Evolutionary conservation across 352 stramenopile genomes (phyloP).

Genomic region (Phytophthora syringae): DNA sequence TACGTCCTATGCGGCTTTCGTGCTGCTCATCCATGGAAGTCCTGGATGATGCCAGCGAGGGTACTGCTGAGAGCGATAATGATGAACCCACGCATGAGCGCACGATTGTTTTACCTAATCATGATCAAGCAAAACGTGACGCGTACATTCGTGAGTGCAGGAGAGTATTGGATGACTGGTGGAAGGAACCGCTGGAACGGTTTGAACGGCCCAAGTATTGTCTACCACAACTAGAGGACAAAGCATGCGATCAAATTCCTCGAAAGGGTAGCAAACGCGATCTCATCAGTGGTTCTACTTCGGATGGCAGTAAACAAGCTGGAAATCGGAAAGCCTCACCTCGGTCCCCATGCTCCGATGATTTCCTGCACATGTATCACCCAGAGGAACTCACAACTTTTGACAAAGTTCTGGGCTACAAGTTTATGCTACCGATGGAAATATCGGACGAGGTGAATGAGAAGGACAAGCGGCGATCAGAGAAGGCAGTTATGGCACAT

Average conservation of each 20-base stretch:
- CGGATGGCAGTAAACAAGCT: slow-evolving; percentile 1
- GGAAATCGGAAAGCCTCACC: slow-evolving; percentile 26
- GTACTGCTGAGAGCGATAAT: slow-evolving; percentile 33
- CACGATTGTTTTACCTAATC: slow-evolving; percentile 24
- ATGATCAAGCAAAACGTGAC: slow-evolving; percentile 65
- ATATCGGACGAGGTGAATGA: slow-evolving; percentile 68
- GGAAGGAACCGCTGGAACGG: slow-evolving; percentile 76
- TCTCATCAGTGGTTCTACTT: slow-evolving; percentile 1
- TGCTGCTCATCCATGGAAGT: slow-evolving; percentile 44
- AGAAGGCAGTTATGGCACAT: slow-evolving; percentile 52
- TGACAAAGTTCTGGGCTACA: slow-evolving; percentile 85
- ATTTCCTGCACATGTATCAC: slow-evolving; percentile 88
- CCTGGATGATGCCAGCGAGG: slow-evolving; percentile 40
- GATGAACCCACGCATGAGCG: slow-evolving; percentile 37
- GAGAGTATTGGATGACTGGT: slow-evolving; percentile 85
- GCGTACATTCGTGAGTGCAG: slow-evolving; percentile 83
- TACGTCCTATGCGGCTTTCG: slow-evolving; percentile 35
- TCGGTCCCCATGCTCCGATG: slow-evolving; percentile 57
- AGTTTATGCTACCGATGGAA: slow-evolving; percentile 89
- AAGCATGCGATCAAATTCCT: slow-evolving; percentile 31
- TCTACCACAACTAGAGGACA: slow-evolving; percentile 27
- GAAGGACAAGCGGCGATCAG: slow-evolving; percentile 55
- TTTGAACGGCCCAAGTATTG: slow-evolving; percentile 71
- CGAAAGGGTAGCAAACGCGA: slow-evolving; percentile 22
- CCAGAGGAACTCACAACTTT: slow-evolving; percentile 87